phyloP scores from a whole-genome alignment of 106 monocot species.

The Cymbidium sinense region DNA sequence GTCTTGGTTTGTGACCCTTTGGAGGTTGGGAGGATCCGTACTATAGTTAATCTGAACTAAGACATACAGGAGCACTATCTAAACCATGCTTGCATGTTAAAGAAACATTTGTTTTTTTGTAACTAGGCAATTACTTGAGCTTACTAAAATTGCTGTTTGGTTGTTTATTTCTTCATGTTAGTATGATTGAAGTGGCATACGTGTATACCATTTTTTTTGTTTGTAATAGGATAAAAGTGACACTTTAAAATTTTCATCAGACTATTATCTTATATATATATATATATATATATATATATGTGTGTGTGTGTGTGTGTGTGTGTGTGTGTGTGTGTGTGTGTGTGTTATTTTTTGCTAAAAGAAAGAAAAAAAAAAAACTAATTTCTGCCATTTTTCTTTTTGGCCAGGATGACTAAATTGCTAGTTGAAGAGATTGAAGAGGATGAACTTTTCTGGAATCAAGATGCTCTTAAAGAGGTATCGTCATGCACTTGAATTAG shows the following conservation, averaged over 20 bases:
- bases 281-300: too few species aligned
- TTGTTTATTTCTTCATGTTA: slow-evolving; percentile 1
- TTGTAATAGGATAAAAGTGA: background rate
- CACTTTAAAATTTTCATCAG: background rate
- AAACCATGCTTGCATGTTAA: background rate
- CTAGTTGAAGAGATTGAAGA: slow-evolving; percentile 85
- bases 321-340: too few species aligned
- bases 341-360: too few species aligned
- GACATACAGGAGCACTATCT: background rate
- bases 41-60: background rate
- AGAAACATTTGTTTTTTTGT: background rate
- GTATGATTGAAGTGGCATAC: background rate
- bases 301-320: too few species aligned
- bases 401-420: slow-evolving; percentile 79
- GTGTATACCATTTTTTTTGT: background rate
- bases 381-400: background rate
- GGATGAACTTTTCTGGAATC: slow-evolving; percentile 93
- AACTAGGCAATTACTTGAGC: background rate
- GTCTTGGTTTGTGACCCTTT: background rate
- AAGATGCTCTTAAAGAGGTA: slow-evolving; percentile 96
- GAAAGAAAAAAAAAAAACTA: too few species aligned
- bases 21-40: background rate
- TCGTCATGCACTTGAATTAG: background rate
- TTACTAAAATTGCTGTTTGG: background rate
- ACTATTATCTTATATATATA: background rate